Percentiles rank a stretch among this genome's conserved stretches.
phyloP scores from a whole-genome alignment of 192 early-diverging fungal genomes.

The Linnemannia hyalina region DNA sequence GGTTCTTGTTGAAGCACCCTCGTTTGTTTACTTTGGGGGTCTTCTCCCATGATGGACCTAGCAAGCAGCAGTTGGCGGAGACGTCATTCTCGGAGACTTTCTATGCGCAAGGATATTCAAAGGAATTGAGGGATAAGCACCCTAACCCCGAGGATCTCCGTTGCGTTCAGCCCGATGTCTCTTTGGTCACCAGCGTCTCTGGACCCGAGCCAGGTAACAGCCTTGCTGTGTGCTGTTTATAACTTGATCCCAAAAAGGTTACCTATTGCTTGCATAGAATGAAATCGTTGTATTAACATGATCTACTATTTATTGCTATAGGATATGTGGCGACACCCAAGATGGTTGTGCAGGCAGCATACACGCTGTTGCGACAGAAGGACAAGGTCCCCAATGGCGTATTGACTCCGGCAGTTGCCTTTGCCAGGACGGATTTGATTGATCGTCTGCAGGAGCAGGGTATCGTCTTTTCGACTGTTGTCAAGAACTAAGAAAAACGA shows the following conservation, averaged over 20 bases:
- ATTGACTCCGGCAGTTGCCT: constrained; percentile 65
- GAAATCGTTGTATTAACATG: neutral
- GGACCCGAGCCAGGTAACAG: constrained; percentile 72
- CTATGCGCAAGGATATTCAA: constrained; percentile 65
- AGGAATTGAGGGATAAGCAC: constrained; percentile 31
- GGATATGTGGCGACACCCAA: constrained; percentile 75
- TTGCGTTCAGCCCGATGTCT: constrained; percentile 55
- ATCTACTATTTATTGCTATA: constrained; percentile 3
- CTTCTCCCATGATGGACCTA: constrained; percentile 69
- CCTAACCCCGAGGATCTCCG: constrained; percentile 20
- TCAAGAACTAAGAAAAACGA: neutral
- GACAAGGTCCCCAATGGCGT: constrained; percentile 62
- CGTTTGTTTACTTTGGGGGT: constrained; percentile 70
- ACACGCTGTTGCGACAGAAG: constrained; percentile 63
- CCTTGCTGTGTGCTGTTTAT: neutral
- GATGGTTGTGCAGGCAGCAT: constrained; percentile 67
- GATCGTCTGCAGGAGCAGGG: constrained; percentile 63
- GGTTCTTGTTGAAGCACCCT: constrained; percentile 69
- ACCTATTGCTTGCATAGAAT: neutral
- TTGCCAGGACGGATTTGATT: constrained; percentile 63
- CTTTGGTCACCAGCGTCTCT: constrained; percentile 64
- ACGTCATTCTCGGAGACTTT: constrained; percentile 68
- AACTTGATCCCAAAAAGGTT: neutral
- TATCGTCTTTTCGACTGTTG: constrained; percentile 59
- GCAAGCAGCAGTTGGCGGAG: constrained; percentile 65